Conservation (phyloP, 2,329 filamentous ascomycete genomes). For the Lachnellula arida region DNA sequence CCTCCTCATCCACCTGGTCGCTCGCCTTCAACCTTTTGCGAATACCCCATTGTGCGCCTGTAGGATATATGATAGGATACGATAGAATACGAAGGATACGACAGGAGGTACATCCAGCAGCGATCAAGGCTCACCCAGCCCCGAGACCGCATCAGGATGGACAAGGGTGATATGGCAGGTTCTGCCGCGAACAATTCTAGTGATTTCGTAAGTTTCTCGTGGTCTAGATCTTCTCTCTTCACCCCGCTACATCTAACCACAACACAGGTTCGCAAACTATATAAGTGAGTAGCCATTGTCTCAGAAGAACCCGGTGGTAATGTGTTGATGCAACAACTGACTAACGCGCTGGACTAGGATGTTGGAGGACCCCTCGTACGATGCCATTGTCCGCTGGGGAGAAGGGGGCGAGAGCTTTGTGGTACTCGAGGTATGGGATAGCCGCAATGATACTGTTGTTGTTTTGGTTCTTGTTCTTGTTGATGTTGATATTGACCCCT, state of each 20-base stretch:
- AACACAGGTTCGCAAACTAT: conserved; percentile 86
- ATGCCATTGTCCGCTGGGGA: conserved; percentile 91
- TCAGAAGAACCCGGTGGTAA: conserved; percentile 22
- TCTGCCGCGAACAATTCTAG: conserved; percentile 72
- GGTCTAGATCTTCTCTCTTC: conserved; percentile 1
- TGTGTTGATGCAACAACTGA: conserved; percentile 29
- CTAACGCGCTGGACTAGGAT: conserved; percentile 55
- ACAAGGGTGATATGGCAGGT: conserved; percentile 30
- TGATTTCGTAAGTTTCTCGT: conserved; percentile 73
- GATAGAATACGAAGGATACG: no score
- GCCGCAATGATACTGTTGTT: background rate
- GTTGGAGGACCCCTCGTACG: conserved; percentile 91
- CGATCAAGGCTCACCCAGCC: background rate
- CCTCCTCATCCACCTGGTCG: no score
- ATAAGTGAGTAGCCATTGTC: conserved; percentile 64
- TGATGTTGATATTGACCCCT: conserved; percentile 16
- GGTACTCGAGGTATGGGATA: conserved; percentile 74
- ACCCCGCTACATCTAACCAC: conserved; percentile 15
- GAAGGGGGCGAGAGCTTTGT: conserved; percentile 95
- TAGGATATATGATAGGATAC: no score
- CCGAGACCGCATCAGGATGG: conserved; percentile 23
- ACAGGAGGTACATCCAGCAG: background rate
- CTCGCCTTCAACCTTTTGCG: no score
- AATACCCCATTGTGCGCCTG: no score
- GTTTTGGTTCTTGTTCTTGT: background rate